Percentiles rank a stretch among this genome's conserved stretches.
Evolutionary conservation across 2,329 filamentous ascomycete genomes (phyloP).

Genomic region (Orbilia oligospora): DNA sequence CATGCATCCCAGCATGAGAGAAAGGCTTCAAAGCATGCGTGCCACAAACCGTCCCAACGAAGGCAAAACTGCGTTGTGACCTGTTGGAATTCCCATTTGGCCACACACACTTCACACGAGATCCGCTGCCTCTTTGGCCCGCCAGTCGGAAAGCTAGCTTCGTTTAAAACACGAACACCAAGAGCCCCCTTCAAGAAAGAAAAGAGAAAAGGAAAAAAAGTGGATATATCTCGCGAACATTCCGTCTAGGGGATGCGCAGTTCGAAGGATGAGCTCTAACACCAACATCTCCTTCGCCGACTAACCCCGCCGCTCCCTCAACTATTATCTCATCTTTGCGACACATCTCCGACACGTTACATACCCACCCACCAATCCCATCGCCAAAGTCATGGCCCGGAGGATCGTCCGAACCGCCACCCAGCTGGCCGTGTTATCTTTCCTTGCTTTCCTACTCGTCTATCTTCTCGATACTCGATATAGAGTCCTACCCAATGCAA

Average conservation of each 20-base stretch:
- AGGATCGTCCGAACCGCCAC: slow-evolving; percentile 73
- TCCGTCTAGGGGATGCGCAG: slow-evolving; percentile 32
- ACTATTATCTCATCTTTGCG: slow-evolving; percentile 11
- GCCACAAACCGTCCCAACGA: not conserved
- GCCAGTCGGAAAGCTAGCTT: slow-evolving; percentile 18
- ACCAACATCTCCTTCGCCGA: slow-evolving; percentile 23
- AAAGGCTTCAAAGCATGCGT: not conserved
- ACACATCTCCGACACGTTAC: slow-evolving; percentile 20
- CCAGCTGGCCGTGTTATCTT: slow-evolving; percentile 78
- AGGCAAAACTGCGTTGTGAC: slow-evolving; percentile 3
- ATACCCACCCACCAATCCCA: too few relatives aligned
- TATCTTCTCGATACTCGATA: slow-evolving; percentile 91
- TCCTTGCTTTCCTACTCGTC: slow-evolving; percentile 78
- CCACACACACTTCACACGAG: not conserved
- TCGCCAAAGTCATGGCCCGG: slow-evolving; percentile 62
- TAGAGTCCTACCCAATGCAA: slow-evolving; percentile 84
- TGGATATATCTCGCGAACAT: slow-evolving; percentile 8
- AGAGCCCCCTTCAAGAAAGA: not conserved
- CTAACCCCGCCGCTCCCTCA: slow-evolving; percentile 22
- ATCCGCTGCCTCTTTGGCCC: slow-evolving; percentile 11
- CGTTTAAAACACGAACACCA: slow-evolving; percentile 26
- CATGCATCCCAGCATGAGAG: not conserved
- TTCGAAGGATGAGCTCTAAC: slow-evolving; percentile 53
- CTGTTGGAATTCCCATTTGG: not conserved
- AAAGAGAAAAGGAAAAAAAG: not conserved